These are phyloP conservation scores for Lecanoromycetidae sp. DNA, from an alignment of 2,329 filamentous ascomycete species.

Conservation along the genomic window DNA sequence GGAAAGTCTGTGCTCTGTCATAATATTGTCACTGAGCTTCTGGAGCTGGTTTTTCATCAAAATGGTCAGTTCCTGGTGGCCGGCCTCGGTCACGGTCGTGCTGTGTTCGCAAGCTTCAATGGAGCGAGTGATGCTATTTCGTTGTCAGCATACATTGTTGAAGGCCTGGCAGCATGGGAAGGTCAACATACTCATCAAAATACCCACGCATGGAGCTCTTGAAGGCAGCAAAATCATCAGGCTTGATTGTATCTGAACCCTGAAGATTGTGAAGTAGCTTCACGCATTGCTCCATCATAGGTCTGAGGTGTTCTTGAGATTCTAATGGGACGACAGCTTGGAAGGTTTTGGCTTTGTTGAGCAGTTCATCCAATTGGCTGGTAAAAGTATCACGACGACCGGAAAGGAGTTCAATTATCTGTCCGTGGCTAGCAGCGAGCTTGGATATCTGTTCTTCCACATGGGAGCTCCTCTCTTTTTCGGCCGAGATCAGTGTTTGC, in stretches of 20 bases:
- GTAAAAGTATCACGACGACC: conserved; percentile 4
- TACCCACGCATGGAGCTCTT: conserved; percentile 7
- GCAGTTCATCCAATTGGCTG: conserved; percentile 5
- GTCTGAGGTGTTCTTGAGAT: background rate
- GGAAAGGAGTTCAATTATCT: background rate
- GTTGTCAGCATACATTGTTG: background rate
- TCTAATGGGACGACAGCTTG: background rate
- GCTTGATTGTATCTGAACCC: background rate
- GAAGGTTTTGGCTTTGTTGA: conserved; percentile 1
- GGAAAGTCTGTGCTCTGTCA: conserved; percentile 1
- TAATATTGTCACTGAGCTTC: conserved; percentile 1
- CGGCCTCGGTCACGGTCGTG: background rate
- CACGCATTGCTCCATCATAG: conserved; percentile 14
- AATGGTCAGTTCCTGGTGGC: conserved; percentile 1
- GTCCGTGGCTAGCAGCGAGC: background rate
- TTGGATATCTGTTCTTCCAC: conserved; percentile 5
- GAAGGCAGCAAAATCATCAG: conserved; percentile 8
- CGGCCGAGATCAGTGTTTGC: background rate
- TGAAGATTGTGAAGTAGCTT: conserved; percentile 7
- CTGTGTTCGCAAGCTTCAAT: conserved; percentile 6
- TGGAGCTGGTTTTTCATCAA: conserved; percentile 8
- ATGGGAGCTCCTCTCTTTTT: conserved; percentile 1
- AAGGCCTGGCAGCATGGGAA: too few relatives aligned
- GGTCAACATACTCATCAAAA: conserved; percentile 8
- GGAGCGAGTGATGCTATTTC: conserved; percentile 6